Conservation (phyloP, 2,329 filamentous ascomycete species). For the Canariomyces notabilis region DNA sequence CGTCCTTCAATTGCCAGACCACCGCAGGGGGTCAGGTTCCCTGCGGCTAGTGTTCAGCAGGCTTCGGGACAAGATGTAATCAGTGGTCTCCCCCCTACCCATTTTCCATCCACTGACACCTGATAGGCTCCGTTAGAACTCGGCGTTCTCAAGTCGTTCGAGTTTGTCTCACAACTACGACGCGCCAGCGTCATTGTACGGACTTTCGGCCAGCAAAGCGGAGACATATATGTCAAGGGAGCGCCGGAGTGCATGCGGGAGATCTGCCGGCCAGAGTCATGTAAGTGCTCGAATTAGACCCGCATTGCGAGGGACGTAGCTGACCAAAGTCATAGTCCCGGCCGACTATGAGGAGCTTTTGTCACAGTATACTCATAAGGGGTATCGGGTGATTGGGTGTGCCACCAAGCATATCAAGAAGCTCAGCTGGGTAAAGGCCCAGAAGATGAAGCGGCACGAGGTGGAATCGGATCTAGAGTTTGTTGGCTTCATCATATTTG, state of each 20-base stretch:
- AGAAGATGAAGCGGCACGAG: conserved; percentile 85
- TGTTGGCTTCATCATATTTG: conserved; percentile 94
- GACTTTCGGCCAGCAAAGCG: conserved; percentile 78
- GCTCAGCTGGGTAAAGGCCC: conserved; percentile 87
- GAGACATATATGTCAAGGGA: conserved; percentile 89
- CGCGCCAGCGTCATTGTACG: conserved; percentile 90
- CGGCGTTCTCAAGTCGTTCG: conserved; percentile 84
- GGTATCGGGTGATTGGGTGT: conserved; percentile 93
- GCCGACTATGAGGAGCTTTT: conserved; percentile 85
- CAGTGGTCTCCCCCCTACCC: neutral
- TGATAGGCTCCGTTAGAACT: conserved; percentile 67
- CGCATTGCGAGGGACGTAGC: neutral
- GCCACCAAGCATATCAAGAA: conserved; percentile 84
- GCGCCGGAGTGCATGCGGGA: conserved; percentile 95
- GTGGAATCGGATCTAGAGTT: conserved; percentile 83
- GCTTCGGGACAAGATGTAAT: conserved; percentile 36
- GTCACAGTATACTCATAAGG: conserved; percentile 87
- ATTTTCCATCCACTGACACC: neutral
- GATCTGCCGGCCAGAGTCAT: conserved; percentile 78
- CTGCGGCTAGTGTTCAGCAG: conserved; percentile 43
- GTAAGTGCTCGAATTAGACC: conserved; percentile 44
- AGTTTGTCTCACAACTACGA: conserved; percentile 89
- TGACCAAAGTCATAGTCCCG: conserved; percentile 54
- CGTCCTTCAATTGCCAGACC: conserved; percentile 87
- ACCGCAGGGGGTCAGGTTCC: conserved; percentile 50